A percentile compares a stretch with the other conserved stretches of the same genome.
These are phyloP conservation scores for Phialophora tarda DNA, from an alignment of 2,329 filamentous ascomycete genomes.

Conservation along the genomic window DNA sequence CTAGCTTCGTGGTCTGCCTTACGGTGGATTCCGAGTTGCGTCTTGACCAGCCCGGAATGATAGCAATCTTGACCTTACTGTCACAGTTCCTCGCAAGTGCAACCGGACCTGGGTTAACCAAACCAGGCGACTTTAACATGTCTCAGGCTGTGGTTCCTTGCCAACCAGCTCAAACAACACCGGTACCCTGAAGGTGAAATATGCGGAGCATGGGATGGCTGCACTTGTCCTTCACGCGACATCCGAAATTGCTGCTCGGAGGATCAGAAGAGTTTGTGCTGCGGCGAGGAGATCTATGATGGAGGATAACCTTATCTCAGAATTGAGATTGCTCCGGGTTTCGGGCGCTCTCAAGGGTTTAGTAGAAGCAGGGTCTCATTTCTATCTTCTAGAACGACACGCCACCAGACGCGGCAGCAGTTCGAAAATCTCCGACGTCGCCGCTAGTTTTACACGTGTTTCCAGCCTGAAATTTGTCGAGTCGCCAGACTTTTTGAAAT, in stretches of 20 bases:
- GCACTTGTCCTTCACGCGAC: constrained; percentile 8
- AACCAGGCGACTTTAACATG: background rate
- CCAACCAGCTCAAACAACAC: constrained; percentile 8
- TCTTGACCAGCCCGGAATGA: background rate
- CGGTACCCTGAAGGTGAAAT: background rate
- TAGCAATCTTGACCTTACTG: background rate
- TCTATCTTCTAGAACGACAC: constrained; percentile 9
- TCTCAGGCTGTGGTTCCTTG: constrained; percentile 21
- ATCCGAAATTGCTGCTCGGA: constrained; percentile 7
- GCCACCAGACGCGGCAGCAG: background rate
- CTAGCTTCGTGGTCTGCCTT: background rate
- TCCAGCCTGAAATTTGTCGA: background rate
- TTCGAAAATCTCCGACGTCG: background rate
- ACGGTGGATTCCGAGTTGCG: background rate
- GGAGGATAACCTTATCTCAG: constrained; percentile 13
- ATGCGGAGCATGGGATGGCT: background rate
- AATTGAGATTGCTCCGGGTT: constrained; percentile 10
- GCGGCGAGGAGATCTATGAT: background rate
- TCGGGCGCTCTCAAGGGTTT: background rate
- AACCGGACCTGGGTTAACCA: background rate
- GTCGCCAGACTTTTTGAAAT: background rate
- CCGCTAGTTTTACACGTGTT: background rate
- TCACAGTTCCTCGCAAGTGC: background rate
- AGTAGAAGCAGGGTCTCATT: background rate
- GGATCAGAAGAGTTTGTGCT: constrained; percentile 1